Conservation (phyloP, 495 filamentous ascomycete species). For the Talaromyces stipitatus region DNA sequence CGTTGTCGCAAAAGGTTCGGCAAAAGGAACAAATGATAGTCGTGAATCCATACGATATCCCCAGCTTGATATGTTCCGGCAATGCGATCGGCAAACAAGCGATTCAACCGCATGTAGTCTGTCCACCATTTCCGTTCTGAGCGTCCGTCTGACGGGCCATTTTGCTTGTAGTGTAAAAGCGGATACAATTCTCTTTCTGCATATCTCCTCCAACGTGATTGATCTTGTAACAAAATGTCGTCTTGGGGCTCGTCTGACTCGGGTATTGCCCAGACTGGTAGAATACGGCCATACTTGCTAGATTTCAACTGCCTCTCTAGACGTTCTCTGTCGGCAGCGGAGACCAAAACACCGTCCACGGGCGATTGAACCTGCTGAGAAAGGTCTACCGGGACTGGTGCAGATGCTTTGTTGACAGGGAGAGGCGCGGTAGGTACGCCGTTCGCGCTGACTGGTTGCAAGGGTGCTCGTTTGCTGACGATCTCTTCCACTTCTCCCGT, state of each 20-base stretch:
- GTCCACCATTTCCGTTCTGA: constrained; percentile 76
- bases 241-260: constrained; percentile 57
- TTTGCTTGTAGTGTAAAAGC: constrained; percentile 87
- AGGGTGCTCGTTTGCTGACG: constrained; percentile 20
- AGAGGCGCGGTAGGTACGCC: constrained; percentile 9
- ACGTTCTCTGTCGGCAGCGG: constrained; percentile 53
- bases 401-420: constrained; percentile 53
- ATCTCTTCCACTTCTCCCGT: constrained; percentile 74
- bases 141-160: constrained; percentile 77
- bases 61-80: constrained; percentile 79
- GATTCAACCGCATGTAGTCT: constrained; percentile 82
- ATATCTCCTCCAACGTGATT: constrained; percentile 76
- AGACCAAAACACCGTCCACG: constrained; percentile 57
- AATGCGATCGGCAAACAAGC: constrained; percentile 80
- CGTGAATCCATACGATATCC: constrained; percentile 85
- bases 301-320: constrained; percentile 63
- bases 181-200: constrained; percentile 86
- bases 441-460: constrained; percentile 28
- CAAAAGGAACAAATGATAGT: constrained; percentile 83
- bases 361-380: constrained; percentile 46
- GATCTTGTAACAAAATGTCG: constrained; percentile 61
- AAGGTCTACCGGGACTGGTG: constrained; percentile 63
- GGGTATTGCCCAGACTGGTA: constrained; percentile 81
- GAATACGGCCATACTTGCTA: constrained; percentile 59
- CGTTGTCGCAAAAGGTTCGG: constrained; percentile 78